A percentile compares a stretch with the other conserved stretches of the same genome.
Conservation (phyloP, 2,329 filamentous ascomycete genomes). For the Clonostachys sp. region DNA sequence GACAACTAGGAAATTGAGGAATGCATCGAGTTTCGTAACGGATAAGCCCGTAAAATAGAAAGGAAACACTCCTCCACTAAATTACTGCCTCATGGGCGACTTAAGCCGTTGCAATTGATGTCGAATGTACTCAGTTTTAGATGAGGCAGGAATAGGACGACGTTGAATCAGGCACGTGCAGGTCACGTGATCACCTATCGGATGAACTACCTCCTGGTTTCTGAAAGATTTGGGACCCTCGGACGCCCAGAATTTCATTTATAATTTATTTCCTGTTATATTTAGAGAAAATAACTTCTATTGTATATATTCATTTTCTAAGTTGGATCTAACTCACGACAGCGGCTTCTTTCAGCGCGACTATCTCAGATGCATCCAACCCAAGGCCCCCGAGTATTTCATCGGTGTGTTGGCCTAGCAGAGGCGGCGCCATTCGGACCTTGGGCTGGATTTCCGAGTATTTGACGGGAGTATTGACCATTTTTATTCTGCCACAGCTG, state of each 20-base stretch:
- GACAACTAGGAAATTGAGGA: no score
- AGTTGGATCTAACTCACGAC: conserved; percentile 47
- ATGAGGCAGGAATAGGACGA: not conserved
- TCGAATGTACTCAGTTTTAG: no score
- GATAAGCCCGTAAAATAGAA: no score
- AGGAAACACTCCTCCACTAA: no score
- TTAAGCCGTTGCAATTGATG: no score
- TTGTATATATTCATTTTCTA: not conserved
- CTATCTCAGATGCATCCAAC: conserved; percentile 53
- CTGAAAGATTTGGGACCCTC: no score
- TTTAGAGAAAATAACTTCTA: not conserved
- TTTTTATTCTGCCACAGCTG: conserved; percentile 76
- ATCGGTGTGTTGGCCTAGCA: conserved; percentile 81
- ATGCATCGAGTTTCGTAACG: no score
- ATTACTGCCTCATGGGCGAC: no score
- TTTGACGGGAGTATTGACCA: conserved; percentile 94
- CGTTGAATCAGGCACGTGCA: conserved; percentile 1
- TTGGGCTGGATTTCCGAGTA: conserved; percentile 78
- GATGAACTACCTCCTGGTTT: no score
- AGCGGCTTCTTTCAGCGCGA: conserved; percentile 58
- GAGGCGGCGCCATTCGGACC: conserved; percentile 75
- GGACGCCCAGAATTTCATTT: not conserved
- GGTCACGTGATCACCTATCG: conserved; percentile 3
- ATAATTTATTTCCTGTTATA: not conserved
- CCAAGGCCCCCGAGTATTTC: conserved; percentile 66